Base-by-base conservation (phyloP, 495 filamentous ascomycete genomes). In the Tuber melanosporum region DNA sequence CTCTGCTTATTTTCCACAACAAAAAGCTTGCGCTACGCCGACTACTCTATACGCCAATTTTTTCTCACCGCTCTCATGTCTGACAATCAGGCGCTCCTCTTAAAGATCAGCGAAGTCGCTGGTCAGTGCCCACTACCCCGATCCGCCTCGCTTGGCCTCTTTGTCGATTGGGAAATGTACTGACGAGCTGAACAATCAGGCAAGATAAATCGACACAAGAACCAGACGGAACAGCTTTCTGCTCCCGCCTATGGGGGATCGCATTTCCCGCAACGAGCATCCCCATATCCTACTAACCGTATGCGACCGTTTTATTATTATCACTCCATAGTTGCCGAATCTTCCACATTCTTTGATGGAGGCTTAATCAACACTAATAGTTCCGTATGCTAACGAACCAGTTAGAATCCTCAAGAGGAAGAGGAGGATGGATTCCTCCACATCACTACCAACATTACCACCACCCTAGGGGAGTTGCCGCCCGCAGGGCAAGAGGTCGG, bases 141-240 rank as follows among this genome's bases (percentile, higher is more conserved):
- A 72, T 71, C 81, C 42, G 22, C 45, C 78, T 52, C 75, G 73
- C 57, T 70, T 69, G 79, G 74, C 81, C 79, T 39, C 79, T 76
- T 79, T 77, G 42, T 66, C 57, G 57, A 66, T 66, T 36, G 57
- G 57, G 57, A 66, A 66, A 66, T 36, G 15, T 66, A 17, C 57
- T 66, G 57, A 66, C 57, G 26, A 17, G 57, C 26, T 36, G 26
- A 66, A 66, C 12, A 66, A 66, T 36, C 78, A 93, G 92, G 92
- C 80, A 91, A 91, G 84, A 96, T 97, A 84, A 94, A 94, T 84
- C 91, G 91, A 71, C 91, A 93, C 85, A 94, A 92, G 81, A 91
- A 88, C 71, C 89, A 92, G 78, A 85, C 87, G 49, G 80, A 82
- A 32, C 77, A 84, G 46, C 80, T 85, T 12, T 49, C 80, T n/a